Evolutionary conservation across 805 yeast genomes (phyloP).

Genomic region (Jamesozyma lodderae): DNA sequence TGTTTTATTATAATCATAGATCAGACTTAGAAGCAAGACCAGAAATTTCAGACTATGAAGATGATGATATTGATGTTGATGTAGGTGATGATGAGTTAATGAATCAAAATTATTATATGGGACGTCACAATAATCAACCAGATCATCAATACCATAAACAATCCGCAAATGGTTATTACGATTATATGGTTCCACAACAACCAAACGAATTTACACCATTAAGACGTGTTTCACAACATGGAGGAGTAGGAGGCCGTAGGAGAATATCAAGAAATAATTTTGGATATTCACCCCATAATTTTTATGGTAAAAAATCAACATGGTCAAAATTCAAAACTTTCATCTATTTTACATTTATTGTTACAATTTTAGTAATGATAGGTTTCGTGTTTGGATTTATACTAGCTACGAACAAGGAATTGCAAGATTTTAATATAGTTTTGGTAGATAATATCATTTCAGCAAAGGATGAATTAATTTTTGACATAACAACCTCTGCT

Average conservation of each 20-base stretch:
- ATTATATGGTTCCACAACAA: not conserved
- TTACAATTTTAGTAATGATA: constrained; percentile 44
- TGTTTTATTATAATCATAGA: constrained; percentile 28
- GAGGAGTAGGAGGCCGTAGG: constrained; percentile 5
- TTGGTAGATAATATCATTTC: constrained; percentile 65
- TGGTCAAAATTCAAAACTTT: constrained; percentile 30
- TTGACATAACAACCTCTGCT: constrained; percentile 69
- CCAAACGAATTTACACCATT: constrained; percentile 20
- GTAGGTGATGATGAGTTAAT: constrained; percentile 6
- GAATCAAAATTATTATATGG: constrained; percentile 1
- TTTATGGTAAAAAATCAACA: constrained; percentile 27
- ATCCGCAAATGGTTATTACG: constrained; percentile 1
- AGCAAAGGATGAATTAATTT: constrained; percentile 75
- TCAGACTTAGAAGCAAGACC: constrained; percentile 26
- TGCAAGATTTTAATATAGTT: constrained; percentile 53
- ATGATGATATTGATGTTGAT: constrained; percentile 14
- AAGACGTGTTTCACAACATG: constrained; percentile 1
- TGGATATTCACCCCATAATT: constrained; percentile 44
- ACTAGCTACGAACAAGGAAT: constrained; percentile 77
- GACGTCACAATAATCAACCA: constrained; percentile 1
- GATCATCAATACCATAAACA: not conserved
- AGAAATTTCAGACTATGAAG: constrained; percentile 27
- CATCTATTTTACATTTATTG: constrained; percentile 30
- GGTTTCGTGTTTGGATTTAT: constrained; percentile 81
- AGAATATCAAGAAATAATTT: constrained; percentile 12